Evolutionary conservation across 148 eudicot species (phyloP).

Genomic region (Bassia scoparia): DNA sequence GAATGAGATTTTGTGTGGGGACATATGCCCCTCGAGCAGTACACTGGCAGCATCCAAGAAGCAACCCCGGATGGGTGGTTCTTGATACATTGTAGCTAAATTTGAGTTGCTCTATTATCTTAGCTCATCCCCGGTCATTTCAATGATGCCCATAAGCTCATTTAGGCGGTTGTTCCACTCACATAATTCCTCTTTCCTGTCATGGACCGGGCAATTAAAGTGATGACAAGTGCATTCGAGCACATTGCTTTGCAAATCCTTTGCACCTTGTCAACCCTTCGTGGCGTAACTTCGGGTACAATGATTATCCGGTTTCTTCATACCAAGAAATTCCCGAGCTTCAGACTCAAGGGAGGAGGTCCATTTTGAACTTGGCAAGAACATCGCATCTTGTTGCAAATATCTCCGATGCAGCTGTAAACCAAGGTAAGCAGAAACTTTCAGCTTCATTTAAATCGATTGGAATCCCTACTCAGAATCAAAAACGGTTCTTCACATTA

Average conservation of each 20-base stretch:
- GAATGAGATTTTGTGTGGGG: background rate
- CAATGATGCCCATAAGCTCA: conserved; percentile 13
- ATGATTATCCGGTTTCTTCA: background rate
- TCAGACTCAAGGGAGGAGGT: conserved; percentile 11
- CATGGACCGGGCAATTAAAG: conserved; percentile 12
- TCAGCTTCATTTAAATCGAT: background rate
- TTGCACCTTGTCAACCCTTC: background rate
- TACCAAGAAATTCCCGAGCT: conserved; percentile 5
- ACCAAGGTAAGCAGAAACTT: conserved; percentile 13
- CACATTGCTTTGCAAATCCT: conserved; percentile 7
- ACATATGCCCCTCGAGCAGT: conserved; percentile 1
- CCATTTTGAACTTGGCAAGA: conserved; percentile 5
- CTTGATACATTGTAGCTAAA: background rate
- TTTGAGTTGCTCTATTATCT: conserved; percentile 15
- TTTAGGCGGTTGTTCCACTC: conserved; percentile 13
- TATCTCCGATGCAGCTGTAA: conserved; percentile 13
- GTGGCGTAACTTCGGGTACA: conserved; percentile 1
- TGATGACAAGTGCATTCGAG: conserved; percentile 15
- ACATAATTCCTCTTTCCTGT: conserved; percentile 16
- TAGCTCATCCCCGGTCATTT: conserved; percentile 12
- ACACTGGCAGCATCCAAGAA: conserved; percentile 10
- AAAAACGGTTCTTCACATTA: conserved; percentile 9
- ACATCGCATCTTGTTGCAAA: conserved; percentile 10
- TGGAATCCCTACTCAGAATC: conserved; percentile 13
- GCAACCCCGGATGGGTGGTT: background rate